Evolutionary conservation across 2,329 filamentous ascomycete genomes (phyloP).

Genomic region (Monilinia polystroma): DNA sequence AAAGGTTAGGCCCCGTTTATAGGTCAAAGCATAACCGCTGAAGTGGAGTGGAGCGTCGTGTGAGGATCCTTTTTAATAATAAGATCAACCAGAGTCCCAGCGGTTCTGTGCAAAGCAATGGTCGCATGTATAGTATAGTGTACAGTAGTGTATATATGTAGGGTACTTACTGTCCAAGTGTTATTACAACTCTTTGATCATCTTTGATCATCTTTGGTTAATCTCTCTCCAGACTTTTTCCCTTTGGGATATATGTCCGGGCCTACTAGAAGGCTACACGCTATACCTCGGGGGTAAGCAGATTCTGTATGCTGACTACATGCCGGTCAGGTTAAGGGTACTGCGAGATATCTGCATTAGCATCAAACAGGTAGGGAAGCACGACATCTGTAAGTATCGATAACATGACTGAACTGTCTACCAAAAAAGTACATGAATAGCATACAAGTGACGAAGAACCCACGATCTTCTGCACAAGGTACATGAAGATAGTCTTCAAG

Average conservation of each 20-base stretch:
- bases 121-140: background rate
- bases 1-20: conserved; percentile 8
- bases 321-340: background rate
- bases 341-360: background rate
- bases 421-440: background rate
- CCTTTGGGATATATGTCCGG: conserved; percentile 9
- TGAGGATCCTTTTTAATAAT: background rate
- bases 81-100: background rate
- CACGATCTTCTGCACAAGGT: too few species aligned
- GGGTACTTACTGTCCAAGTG: too few species aligned
- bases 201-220: too few species aligned
- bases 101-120: background rate
- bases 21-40: conserved; percentile 22
- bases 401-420: conserved; percentile 11
- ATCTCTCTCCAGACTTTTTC: background rate
- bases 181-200: too few species aligned
- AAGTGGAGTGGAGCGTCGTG: conserved; percentile 15
- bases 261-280: background rate
- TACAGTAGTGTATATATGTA: background rate
- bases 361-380: conserved; percentile 4
- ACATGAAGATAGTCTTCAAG: too few species aligned
- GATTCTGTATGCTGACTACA: background rate
- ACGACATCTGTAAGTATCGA: conserved; percentile 13
- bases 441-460: too few species aligned
- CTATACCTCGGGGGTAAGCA: background rate